Conservation (phyloP, 179 eudicot species). For the Beta lomatogona region DNA sequence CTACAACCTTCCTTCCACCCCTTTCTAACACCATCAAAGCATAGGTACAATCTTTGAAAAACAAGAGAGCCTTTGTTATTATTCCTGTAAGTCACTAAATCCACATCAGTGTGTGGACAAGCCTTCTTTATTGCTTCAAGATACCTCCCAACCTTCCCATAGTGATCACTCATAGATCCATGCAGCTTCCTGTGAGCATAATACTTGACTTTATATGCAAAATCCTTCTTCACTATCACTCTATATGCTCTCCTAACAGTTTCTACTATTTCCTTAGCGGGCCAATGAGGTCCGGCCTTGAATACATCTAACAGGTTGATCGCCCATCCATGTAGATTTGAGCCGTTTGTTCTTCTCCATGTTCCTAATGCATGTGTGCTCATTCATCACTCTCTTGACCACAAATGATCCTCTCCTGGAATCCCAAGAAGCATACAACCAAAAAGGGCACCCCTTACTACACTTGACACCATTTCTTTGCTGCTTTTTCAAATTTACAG, state of each 20-base stretch:
- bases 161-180: constrained; percentile 15
- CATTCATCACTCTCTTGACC: neutral
- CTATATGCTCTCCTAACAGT: no score
- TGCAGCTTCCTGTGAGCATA: constrained; percentile 11
- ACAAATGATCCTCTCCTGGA: neutral
- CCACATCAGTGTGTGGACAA: neutral
- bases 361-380: no score
- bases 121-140: neutral
- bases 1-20: neutral
- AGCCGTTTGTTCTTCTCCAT: no score
- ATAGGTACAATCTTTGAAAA: constrained; percentile 12
- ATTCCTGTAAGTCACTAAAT: neutral
- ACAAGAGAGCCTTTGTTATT: accelerated
- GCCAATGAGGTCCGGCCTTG: no score
- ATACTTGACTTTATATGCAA: constrained; percentile 13
- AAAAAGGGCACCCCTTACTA: neutral
- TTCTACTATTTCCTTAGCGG: no score
- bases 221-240: neutral
- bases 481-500: neutral
- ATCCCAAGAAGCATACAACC: neutral
- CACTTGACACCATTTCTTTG: neutral
- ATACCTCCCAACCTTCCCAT: neutral
- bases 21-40: neutral
- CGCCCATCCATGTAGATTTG: no score
- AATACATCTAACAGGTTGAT: no score